Percentiles rank a stretch among this genome's conserved stretches.
Evolutionary conservation across 2,329 filamentous ascomycete genomes (phyloP).

Genomic region (Daldinia sp.): DNA sequence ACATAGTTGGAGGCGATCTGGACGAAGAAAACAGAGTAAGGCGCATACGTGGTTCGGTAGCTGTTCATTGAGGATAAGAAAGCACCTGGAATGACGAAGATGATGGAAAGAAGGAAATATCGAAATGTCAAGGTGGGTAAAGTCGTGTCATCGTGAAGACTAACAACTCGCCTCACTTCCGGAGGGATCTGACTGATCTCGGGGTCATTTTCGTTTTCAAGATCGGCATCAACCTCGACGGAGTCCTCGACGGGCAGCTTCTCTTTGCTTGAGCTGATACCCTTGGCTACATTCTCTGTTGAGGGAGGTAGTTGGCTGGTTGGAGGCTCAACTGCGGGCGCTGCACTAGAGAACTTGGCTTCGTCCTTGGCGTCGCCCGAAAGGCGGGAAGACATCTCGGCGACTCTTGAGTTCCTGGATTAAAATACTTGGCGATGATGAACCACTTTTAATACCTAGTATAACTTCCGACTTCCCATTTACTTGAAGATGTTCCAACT

Average conservation of each 20-base stretch:
- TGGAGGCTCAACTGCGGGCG: constrained; percentile 31
- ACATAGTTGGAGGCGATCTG: constrained; percentile 69
- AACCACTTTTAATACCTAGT: not conserved
- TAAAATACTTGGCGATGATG: constrained; percentile 4
- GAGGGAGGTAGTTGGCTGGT: constrained; percentile 24
- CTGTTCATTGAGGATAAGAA: constrained; percentile 68
- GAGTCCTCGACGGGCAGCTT: constrained; percentile 43
- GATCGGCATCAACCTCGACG: constrained; percentile 47
- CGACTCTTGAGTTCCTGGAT: constrained; percentile 13
- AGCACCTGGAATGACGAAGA: constrained; percentile 69
- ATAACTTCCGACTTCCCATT: not conserved
- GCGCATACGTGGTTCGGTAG: constrained; percentile 68
- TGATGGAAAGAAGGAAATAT: constrained; percentile 66
- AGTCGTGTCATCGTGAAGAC: constrained; percentile 67
- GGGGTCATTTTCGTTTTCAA: constrained; percentile 59
- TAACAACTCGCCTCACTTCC: constrained; percentile 68
- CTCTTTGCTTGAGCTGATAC: constrained; percentile 20
- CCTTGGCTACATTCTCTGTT: not conserved
- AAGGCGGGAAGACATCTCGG: constrained; percentile 36
- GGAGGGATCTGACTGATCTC: constrained; percentile 65
- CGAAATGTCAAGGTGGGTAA: constrained; percentile 70
- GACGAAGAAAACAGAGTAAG: constrained; percentile 72
- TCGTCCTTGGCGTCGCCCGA: constrained; percentile 31
- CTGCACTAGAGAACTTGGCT: constrained; percentile 39
- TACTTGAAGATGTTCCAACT: constrained; percentile 5